These are phyloP conservation scores for Pichia kudriavzevii DNA, from an alignment of 1,139 yeast species.

Conservation along the genomic window DNA sequence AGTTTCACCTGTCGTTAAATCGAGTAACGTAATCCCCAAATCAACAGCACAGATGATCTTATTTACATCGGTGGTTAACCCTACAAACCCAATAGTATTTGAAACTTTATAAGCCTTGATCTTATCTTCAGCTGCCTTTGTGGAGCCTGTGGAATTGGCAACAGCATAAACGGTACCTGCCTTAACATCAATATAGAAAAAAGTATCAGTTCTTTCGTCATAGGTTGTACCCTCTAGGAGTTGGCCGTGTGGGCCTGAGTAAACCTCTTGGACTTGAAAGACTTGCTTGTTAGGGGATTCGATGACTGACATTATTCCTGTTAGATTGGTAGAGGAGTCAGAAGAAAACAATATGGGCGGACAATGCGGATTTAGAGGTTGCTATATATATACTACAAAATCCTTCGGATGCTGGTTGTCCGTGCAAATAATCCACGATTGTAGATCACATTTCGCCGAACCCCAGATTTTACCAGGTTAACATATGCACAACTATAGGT, in stretches of 20 bases:
- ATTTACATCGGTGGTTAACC: constrained; percentile 41
- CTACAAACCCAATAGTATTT: constrained; percentile 54
- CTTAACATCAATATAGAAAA: constrained; percentile 66
- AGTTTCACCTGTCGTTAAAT: constrained; percentile 37
- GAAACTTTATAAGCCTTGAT: constrained; percentile 25
- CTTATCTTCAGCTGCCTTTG: not conserved
- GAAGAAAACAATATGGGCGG: too few relatives aligned
- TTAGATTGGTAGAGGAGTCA: too few relatives aligned
- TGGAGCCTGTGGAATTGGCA: not conserved
- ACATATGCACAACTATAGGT: too few relatives aligned
- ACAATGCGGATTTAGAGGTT: too few relatives aligned
- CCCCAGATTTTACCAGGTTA: too few relatives aligned
- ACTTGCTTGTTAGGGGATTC: too few relatives aligned
- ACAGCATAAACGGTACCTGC: constrained; percentile 29
- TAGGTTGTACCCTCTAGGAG: constrained; percentile 64
- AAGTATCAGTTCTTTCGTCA: constrained; percentile 46
- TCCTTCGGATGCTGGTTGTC: too few relatives aligned
- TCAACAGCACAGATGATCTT: constrained; percentile 45
- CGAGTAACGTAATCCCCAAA: constrained; percentile 47
- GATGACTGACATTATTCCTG: too few relatives aligned
- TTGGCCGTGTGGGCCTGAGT: constrained; percentile 40
- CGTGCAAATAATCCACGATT: too few relatives aligned
- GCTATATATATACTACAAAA: too few relatives aligned
- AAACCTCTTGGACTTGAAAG: too few relatives aligned
- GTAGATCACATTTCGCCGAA: too few relatives aligned